Evolutionary conservation across 2,329 filamentous ascomycete species (phyloP).

Genomic region (Sarocladium brachiariae): DNA sequence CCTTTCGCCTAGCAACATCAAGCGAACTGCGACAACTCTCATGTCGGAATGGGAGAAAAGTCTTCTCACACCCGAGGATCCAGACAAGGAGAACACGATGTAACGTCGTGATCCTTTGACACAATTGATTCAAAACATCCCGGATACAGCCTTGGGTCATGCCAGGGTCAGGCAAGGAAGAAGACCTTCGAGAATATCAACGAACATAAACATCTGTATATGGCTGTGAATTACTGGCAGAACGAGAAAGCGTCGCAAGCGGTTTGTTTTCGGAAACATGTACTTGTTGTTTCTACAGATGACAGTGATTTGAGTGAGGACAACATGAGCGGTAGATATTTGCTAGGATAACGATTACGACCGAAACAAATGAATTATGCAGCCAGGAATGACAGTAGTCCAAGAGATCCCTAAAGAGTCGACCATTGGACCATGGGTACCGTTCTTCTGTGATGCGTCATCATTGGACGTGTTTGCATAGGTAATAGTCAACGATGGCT

Average conservation of each 20-base stretch:
- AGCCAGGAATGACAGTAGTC: neutral
- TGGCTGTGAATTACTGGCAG: conserved; percentile 3
- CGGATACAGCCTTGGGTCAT: too few species aligned
- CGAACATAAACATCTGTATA: conserved; percentile 8
- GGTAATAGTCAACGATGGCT: too few species aligned
- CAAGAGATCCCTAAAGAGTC: too few species aligned
- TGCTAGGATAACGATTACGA: conserved; percentile 12
- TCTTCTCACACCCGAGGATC: conserved; percentile 22
- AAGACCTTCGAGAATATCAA: neutral
- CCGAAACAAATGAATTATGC: conserved; percentile 7
- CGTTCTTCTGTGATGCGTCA: too few species aligned
- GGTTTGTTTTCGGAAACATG: neutral
- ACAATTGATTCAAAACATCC: neutral
- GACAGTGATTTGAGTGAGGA: neutral
- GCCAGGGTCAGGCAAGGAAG: too few species aligned
- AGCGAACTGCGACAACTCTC: conserved; percentile 73
- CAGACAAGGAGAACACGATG: conserved; percentile 26
- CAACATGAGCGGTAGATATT: neutral
- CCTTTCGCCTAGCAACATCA: conserved; percentile 68
- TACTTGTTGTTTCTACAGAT: neutral
- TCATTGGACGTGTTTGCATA: too few species aligned
- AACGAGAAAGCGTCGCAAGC: neutral
- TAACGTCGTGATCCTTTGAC: neutral
- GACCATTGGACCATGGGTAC: too few species aligned
- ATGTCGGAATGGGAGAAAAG: conserved; percentile 87